A percentile compares a stretch with the other conserved stretches of the same genome.
Evolutionary conservation across 148 eudicot genomes (phyloP).

Genomic region (Gaultheria prostrata): DNA sequence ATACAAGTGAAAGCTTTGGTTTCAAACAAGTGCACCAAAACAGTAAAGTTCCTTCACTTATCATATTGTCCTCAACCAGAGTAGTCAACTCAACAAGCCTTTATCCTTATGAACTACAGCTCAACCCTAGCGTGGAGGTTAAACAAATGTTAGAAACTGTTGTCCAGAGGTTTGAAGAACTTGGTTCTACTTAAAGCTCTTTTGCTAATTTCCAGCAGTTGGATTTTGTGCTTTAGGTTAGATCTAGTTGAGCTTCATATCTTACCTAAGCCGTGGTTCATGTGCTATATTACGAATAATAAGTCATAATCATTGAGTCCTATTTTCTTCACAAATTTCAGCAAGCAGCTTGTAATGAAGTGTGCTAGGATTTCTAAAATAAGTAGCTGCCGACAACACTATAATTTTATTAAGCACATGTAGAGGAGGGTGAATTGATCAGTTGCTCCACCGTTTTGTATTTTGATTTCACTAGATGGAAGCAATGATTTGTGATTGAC

Average conservation of each 20-base stretch:
- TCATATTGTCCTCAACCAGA: neutral
- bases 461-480: neutral
- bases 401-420: neutral
- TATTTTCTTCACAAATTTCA: neutral
- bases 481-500: conserved; percentile 1
- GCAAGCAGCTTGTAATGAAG: neutral
- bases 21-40: neutral
- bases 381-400: neutral
- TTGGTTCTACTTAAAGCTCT: neutral
- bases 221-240: neutral
- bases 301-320: neutral
- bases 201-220: neutral
- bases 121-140: neutral
- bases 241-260: neutral
- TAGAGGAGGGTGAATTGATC: neutral
- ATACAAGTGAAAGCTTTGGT: neutral
- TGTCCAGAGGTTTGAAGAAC: neutral
- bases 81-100: neutral
- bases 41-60: neutral
- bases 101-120: neutral
- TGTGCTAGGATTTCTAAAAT: neutral
- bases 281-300: neutral
- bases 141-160: neutral
- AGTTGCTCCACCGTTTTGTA: neutral
- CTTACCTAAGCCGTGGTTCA: neutral